Conservation (phyloP, 371 early-diverging fungal species). For the Mortierella sp. region DNA sequence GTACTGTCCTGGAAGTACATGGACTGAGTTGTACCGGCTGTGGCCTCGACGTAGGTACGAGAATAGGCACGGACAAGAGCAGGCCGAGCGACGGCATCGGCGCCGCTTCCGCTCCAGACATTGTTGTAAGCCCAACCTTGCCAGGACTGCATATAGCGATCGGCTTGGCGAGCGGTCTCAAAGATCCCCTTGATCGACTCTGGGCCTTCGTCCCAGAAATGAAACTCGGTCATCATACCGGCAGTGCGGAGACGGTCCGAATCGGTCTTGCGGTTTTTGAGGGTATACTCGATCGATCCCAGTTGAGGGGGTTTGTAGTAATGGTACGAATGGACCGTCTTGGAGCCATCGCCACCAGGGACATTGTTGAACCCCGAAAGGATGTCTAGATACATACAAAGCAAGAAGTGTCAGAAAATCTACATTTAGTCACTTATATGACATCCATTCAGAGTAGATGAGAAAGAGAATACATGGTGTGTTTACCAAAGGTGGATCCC, state of each 20-base stretch:
- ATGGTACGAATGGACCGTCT: conserved; percentile 46
- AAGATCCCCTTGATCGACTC: conserved; percentile 32
- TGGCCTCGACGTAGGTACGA: conserved; percentile 60
- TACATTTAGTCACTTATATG: not conserved
- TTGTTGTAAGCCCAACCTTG: conserved; percentile 65
- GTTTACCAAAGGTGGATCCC: conserved; percentile 60
- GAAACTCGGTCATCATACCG: conserved; percentile 60
- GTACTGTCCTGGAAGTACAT: conserved; percentile 54
- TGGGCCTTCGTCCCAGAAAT: conserved; percentile 55
- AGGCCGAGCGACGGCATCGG: conserved; percentile 29
- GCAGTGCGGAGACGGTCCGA: conserved; percentile 57
- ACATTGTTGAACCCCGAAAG: conserved; percentile 65
- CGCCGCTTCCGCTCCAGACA: conserved; percentile 36
- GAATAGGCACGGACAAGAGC: conserved; percentile 53
- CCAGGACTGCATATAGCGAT: conserved; percentile 61
- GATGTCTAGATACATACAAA: conserved; percentile 30
- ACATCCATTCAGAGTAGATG: not conserved
- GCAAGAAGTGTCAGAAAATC: not conserved
- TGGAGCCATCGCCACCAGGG: conserved; percentile 64
- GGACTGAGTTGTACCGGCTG: conserved; percentile 51
- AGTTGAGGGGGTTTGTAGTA: conserved; percentile 63
- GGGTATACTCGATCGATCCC: conserved; percentile 51
- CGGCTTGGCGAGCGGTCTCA: conserved; percentile 37
- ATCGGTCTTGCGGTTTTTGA: conserved; percentile 58
- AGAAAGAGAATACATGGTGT: not conserved